Evolutionary conservation across 768 basidiomycete genomes (phyloP), one percentile per base, ranked within the genome.

Genomic region (Stropharia rugosoannulata): DNA sequence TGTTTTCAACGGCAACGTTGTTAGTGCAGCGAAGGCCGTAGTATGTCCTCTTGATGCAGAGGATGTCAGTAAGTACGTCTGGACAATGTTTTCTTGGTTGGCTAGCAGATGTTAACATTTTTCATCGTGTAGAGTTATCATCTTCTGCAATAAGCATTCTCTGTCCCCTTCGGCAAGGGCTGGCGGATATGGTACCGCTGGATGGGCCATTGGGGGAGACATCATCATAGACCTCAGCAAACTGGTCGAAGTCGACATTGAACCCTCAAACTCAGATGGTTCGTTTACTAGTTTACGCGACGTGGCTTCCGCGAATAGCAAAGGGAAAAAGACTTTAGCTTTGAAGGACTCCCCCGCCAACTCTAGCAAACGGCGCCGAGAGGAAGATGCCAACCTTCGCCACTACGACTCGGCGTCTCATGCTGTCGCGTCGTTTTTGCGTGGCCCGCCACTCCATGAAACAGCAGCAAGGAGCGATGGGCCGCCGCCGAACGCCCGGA

Each of bases 131-230:
- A 93, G 90, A 63, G 76, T 84, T 54, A 70, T 96, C 55, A 61
- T 80, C 11, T 94, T 95, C 69, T 95, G 93, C 65, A 71, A 67
- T n/a, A 82, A 83, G 51, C 78, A 93, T 64, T 71, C 72, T 0
- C 73, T 95, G 2, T 84, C 87, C 9, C 82, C 89, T 5, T 93
- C 91, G 8, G 80, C 94, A 62, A 94, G 93, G 67, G 89, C 91
- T 1, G 95, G 95, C 22, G 95, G 95, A 0, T 95, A 90, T 66
- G 95, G 93, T 5, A 95, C 90, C 1, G 91, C 87, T 9, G 94
- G 93, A 1, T 93, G 93, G 89, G 84, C 91, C 45, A 82, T 95
- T 51, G 85, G 85, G 13, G 95, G 95, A 37, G 88, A 95, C 63
- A 76, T 96, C 54, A 85, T 96, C 64, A 70, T 95, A 61, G 95